Evolutionary conservation across 495 filamentous ascomycete genomes (phyloP).

Genomic region (Penicillium lividum): DNA sequence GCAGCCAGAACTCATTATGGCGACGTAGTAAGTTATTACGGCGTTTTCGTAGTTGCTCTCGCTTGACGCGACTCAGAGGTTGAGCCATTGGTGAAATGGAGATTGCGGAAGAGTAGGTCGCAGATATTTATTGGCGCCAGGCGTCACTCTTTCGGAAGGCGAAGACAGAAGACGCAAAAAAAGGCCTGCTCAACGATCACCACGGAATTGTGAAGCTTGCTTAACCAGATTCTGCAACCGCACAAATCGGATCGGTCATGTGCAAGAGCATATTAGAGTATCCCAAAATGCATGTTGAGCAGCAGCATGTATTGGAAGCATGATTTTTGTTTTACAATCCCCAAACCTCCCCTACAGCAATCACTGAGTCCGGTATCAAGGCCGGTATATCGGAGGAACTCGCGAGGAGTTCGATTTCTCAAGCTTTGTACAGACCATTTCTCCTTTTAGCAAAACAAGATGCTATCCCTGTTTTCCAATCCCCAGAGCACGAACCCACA

Average conservation of each 20-base stretch:
- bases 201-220: background rate
- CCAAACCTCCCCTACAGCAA: background rate
- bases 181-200: background rate
- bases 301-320: background rate
- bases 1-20: slow-evolving; percentile 19
- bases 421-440: no score
- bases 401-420: no score
- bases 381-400: no score
- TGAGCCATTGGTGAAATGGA: background rate
- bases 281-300: background rate
- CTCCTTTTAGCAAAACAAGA: no score
- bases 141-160: background rate
- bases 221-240: background rate
- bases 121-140: background rate
- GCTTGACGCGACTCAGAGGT: slow-evolving; percentile 13
- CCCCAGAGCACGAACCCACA: no score
- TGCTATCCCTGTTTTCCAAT: no score
- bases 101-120: background rate
- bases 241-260: no score
- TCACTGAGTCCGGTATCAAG: no score
- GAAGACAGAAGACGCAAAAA: no score
- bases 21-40: slow-evolving; percentile 20
- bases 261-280: no score
- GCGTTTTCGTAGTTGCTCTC: slow-evolving; percentile 24
- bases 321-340: no score